phyloP scores from a whole-genome alignment of 2,329 filamentous ascomycete genomes.

The Trichoderma endophyticum region DNA sequence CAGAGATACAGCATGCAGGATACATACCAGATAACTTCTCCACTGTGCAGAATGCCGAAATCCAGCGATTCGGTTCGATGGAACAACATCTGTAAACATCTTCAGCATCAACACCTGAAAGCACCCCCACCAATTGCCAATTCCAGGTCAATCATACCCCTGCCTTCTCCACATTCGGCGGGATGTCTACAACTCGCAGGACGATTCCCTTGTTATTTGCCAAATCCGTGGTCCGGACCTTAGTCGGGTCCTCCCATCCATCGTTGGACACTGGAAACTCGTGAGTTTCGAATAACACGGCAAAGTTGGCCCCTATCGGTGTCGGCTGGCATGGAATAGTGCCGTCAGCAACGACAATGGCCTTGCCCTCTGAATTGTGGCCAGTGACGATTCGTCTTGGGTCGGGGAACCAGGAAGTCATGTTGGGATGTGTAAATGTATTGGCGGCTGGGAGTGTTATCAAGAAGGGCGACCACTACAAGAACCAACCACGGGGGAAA shows the following conservation, averaged over 20 bases:
- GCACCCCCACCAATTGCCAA: neutral
- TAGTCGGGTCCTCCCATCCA: slow-evolving; percentile 23
- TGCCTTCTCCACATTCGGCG: slow-evolving; percentile 20
- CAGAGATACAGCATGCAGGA: slow-evolving; percentile 6
- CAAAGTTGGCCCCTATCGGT: slow-evolving; percentile 19
- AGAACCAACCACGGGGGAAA: neutral
- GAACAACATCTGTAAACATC: slow-evolving; percentile 19
- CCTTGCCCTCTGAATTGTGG: slow-evolving; percentile 21
- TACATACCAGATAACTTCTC: slow-evolving; percentile 23
- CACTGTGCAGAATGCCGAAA: slow-evolving; percentile 23
- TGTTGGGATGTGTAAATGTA: neutral
- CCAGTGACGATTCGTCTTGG: slow-evolving; percentile 24
- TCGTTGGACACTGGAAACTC: slow-evolving; percentile 24
- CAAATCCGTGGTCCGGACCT: slow-evolving; percentile 20
- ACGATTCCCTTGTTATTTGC: slow-evolving; percentile 23
- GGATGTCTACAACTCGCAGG: slow-evolving; percentile 23
- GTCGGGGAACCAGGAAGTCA: slow-evolving; percentile 14
- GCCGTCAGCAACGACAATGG: slow-evolving; percentile 21
- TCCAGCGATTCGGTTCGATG: slow-evolving; percentile 26
- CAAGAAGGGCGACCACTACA: neutral
- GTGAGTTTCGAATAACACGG: slow-evolving; percentile 25
- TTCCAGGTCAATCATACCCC: neutral
- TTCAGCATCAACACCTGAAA: neutral
- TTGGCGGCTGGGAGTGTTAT: neutral
- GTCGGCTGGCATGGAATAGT: slow-evolving; percentile 10